These are phyloP conservation scores for Aeminium ludgeri DNA, from an alignment of 495 filamentous ascomycete genomes.

Conservation along the genomic window DNA sequence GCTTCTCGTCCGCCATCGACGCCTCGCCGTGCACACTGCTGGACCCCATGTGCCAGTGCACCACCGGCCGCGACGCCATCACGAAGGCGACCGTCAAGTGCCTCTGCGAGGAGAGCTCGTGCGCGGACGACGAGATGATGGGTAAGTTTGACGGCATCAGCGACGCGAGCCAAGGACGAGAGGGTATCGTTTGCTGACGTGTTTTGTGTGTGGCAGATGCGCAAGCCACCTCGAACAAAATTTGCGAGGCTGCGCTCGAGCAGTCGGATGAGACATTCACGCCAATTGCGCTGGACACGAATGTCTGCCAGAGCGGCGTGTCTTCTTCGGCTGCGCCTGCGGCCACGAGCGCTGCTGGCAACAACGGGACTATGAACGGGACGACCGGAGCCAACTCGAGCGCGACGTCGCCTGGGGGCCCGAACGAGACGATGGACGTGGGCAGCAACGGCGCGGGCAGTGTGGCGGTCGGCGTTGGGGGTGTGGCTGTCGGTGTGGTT, in stretches of 20 bases:
- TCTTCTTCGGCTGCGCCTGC: not conserved
- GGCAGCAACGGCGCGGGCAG: no score
- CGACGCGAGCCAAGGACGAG: constrained; percentile 1
- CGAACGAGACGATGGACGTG: no score
- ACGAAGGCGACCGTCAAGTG: constrained; percentile 12
- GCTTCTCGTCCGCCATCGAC: constrained; percentile 19
- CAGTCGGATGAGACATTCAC: constrained; percentile 2
- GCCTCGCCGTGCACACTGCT: constrained; percentile 15
- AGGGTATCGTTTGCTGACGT: constrained; percentile 1
- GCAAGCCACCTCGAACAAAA: constrained; percentile 5
- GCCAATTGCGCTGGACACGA: not conserved
- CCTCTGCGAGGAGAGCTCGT: constrained; percentile 8
- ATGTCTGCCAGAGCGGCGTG: not conserved
- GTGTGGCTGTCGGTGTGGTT: no score
- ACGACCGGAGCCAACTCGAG: no score
- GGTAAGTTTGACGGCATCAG: constrained; percentile 10
- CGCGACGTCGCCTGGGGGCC: no score
- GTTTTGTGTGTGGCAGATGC: constrained; percentile 1
- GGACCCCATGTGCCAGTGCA: constrained; percentile 24
- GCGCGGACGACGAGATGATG: constrained; percentile 10
- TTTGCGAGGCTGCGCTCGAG: constrained; percentile 7
- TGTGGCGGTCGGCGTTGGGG: no score
- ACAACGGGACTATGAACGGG: no score
- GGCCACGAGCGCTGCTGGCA: not conserved
- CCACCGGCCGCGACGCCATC: constrained; percentile 18